Percentiles rank a stretch among this genome's conserved stretches.
phyloP scores from a whole-genome alignment of 768 basidiomycete genomes.

The Gloeostereum incarnatum region DNA sequence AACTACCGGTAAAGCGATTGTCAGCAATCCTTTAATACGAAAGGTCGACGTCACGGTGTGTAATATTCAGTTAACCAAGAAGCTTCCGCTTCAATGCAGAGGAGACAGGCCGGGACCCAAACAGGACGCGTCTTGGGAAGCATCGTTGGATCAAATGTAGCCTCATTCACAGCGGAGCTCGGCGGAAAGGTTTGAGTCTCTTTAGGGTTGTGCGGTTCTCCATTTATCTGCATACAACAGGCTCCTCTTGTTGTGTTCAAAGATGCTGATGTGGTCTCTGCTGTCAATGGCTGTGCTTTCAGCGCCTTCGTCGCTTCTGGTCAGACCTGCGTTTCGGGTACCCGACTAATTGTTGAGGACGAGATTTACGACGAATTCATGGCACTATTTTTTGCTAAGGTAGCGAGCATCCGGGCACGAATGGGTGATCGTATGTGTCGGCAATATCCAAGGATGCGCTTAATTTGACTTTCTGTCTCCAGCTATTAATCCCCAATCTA shows the following conservation, averaged over 20 bases:
- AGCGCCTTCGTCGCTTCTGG: conserved; percentile 82
- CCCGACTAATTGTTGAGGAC: conserved; percentile 69
- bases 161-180: conserved; percentile 73
- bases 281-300: conserved; percentile 79
- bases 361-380: conserved; percentile 64
- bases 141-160: conserved; percentile 66
- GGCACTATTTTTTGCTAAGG: conserved; percentile 50
- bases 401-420: conserved; percentile 46
- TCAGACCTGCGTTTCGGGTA: conserved; percentile 89
- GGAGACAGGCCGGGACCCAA: conserved; percentile 60
- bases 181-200: conserved; percentile 61
- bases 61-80: too few species aligned
- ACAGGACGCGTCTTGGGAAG: conserved; percentile 70
- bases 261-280: conserved; percentile 64
- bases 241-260: conserved; percentile 76
- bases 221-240: conserved; percentile 22
- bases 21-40: conserved; percentile 54
- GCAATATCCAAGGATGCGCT: neutral
- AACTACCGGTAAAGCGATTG: conserved; percentile 54
- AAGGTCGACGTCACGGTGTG: conserved; percentile 83
- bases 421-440: conserved; percentile 68
- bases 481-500: conserved; percentile 64
- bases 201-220: neutral
- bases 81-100: too few species aligned
- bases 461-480: conserved; percentile 1